Percentiles rank a stretch among this genome's conserved stretches.
phyloP scores from a whole-genome alignment of 768 basidiomycete species.

The Trametes maxima region DNA sequence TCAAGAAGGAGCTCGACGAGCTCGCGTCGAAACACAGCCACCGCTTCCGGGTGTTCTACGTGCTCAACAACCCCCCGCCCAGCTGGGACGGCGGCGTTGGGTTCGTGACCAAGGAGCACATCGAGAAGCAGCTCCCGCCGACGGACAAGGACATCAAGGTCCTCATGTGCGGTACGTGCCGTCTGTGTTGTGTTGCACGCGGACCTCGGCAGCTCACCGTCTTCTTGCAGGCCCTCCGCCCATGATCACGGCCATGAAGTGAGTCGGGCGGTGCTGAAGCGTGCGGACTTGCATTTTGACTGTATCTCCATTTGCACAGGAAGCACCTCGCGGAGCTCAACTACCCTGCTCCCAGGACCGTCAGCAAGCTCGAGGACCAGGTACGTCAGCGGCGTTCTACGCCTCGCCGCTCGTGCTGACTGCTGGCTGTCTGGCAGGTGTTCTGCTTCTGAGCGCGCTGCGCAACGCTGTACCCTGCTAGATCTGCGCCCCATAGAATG shows the following conservation, averaged over 20 bases:
- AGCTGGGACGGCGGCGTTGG: conserved; percentile 89
- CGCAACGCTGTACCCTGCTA: neutral
- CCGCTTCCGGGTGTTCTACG: conserved; percentile 83
- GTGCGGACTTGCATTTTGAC: neutral
- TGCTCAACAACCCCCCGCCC: conserved; percentile 92
- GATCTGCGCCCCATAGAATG: conserved; percentile 10
- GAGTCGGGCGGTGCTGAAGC: conserved; percentile 33
- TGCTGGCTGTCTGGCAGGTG: conserved; percentile 17
- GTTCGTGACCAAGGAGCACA: conserved; percentile 92
- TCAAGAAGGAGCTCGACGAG: conserved; percentile 84
- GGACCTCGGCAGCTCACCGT: neutral
- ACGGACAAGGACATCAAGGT: conserved; percentile 64
- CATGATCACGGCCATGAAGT: conserved; percentile 82
- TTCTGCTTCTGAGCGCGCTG: conserved; percentile 28
- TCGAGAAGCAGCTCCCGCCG: conserved; percentile 77
- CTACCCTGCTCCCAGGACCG: conserved; percentile 83
- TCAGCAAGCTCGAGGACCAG: conserved; percentile 93
- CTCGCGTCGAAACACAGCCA: conserved; percentile 62
- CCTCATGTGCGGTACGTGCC: conserved; percentile 74
- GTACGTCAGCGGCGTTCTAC: conserved; percentile 38
- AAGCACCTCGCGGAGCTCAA: conserved; percentile 87
- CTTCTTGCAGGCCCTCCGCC: conserved; percentile 61
- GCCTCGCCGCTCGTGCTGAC: neutral
- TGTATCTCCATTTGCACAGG: conserved; percentile 42
- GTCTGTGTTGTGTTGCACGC: neutral